A percentile compares a stretch with the other conserved stretches of the same genome.
These are phyloP conservation scores for Cercospora janseana DNA, from an alignment of 2,329 filamentous ascomycete species.

Conservation along the genomic window DNA sequence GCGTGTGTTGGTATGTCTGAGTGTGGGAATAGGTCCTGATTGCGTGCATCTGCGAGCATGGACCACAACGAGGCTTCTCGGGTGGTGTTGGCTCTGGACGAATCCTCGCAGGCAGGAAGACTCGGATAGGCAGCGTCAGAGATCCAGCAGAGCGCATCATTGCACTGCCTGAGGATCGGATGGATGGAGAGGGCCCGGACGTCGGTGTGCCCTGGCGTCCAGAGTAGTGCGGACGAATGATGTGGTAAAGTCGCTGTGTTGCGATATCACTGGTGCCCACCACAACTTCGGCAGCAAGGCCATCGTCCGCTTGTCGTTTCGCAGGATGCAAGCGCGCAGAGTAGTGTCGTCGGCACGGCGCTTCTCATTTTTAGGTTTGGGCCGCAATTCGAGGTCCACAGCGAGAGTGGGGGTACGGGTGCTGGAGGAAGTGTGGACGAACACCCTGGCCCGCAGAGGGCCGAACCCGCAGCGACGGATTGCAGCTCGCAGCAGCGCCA, in stretches of 20 bases:
- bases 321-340: no score
- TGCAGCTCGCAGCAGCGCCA: no score
- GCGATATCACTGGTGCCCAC: conserved; percentile 24
- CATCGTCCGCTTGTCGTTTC: no score
- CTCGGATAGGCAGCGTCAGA: no score
- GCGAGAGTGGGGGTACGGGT: conserved; percentile 22
- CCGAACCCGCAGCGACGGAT: conserved; percentile 27
- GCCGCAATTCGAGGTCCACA: no score
- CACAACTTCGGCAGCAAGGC: conserved; percentile 20
- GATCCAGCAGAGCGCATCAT: no score
- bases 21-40: conserved; percentile 21
- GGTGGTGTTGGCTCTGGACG: no score
- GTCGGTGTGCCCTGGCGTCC: no score
- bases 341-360: no score
- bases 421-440: conserved; percentile 12
- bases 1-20: conserved; percentile 17
- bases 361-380: conserved; percentile 26
- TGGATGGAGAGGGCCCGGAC: conserved; percentile 4
- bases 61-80: no score
- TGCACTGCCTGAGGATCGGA: no score
- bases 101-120: no score
- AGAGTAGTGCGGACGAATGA: conserved; percentile 18
- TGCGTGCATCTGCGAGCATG: conserved; percentile 26
- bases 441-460: conserved; percentile 16
- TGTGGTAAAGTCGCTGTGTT: conserved; percentile 11